phyloP scores from a whole-genome alignment of 768 basidiomycete genomes.

The Lactarius evosmus region DNA sequence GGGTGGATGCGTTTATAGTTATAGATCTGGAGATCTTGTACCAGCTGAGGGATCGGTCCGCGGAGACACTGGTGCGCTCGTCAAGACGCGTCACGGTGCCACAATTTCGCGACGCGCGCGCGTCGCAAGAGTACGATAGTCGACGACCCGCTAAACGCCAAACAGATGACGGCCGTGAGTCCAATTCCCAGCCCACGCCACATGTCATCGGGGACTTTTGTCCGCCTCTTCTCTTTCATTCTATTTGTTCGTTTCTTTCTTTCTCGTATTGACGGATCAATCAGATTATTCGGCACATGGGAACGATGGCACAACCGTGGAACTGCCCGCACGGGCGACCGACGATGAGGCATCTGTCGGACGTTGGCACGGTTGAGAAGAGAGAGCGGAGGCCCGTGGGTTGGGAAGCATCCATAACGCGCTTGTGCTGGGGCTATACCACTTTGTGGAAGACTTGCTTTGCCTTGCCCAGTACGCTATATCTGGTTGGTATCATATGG shows the following conservation, averaged over 20 bases:
- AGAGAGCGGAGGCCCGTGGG: background rate
- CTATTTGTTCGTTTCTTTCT: background rate
- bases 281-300: conserved; percentile 37
- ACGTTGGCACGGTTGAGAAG: conserved; percentile 7
- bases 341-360: conserved; percentile 33
- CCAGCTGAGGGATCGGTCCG: conserved; percentile 71
- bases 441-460: background rate
- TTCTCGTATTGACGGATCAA: background rate
- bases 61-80: conserved; percentile 84
- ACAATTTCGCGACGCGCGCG: conserved; percentile 94
- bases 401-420: conserved; percentile 8
- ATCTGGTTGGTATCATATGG: background rate
- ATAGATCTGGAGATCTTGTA: conserved; percentile 90
- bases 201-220: background rate
- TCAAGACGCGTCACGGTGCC: conserved; percentile 79
- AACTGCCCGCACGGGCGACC: conserved; percentile 38
- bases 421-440: background rate
- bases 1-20: conserved; percentile 39
- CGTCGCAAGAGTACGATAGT: conserved; percentile 97
- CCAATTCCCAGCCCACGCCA: background rate
- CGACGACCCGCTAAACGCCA: conserved; percentile 71
- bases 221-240: background rate
- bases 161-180: conserved; percentile 73
- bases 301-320: conserved; percentile 37
- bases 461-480: background rate